phyloP scores from a whole-genome alignment of 2,329 filamentous ascomycete species.

The Phyllosticta citrichinensis region DNA sequence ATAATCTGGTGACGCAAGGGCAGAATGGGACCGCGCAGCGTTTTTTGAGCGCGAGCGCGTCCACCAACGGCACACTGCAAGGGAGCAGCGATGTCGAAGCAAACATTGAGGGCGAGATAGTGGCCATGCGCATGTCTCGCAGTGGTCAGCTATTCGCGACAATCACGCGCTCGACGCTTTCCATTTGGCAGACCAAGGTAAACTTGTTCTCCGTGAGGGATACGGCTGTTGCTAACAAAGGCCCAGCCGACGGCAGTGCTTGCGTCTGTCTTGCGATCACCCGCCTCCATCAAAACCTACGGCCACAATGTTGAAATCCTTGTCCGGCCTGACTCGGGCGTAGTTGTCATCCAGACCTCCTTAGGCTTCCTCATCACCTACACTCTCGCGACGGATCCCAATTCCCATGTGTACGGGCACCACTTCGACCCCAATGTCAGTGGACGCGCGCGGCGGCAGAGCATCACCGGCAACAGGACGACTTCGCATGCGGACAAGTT shows the following conservation, averaged over 20 bases:
- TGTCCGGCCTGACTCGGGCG: slow-evolving; percentile 81
- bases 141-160: slow-evolving; percentile 78
- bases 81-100: slow-evolving; percentile 15
- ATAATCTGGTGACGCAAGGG: slow-evolving; percentile 9
- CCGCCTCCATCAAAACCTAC: slow-evolving; percentile 69
- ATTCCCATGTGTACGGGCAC: slow-evolving; percentile 74
- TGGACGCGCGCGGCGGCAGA: slow-evolving; percentile 41
- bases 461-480: slow-evolving; percentile 27
- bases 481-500: slow-evolving; percentile 29
- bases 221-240: slow-evolving; percentile 1
- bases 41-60: not conserved
- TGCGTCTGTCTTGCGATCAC: slow-evolving; percentile 73
- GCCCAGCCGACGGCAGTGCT: slow-evolving; percentile 76
- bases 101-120: slow-evolving; percentile 51
- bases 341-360: slow-evolving; percentile 81
- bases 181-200: slow-evolving; percentile 96
- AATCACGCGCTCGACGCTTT: slow-evolving; percentile 74
- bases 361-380: slow-evolving; percentile 89
- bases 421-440: slow-evolving; percentile 52
- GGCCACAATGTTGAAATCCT: slow-evolving; percentile 77
- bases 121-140: slow-evolving; percentile 67
- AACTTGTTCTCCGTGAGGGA: slow-evolving; percentile 17
- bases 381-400: slow-evolving; percentile 74
- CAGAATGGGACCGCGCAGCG: slow-evolving; percentile 6
- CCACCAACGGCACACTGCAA: slow-evolving; percentile 10